These are phyloP conservation scores for Paramyrothecium roridum DNA, from an alignment of 2,329 filamentous ascomycete genomes.

Conservation along the genomic window DNA sequence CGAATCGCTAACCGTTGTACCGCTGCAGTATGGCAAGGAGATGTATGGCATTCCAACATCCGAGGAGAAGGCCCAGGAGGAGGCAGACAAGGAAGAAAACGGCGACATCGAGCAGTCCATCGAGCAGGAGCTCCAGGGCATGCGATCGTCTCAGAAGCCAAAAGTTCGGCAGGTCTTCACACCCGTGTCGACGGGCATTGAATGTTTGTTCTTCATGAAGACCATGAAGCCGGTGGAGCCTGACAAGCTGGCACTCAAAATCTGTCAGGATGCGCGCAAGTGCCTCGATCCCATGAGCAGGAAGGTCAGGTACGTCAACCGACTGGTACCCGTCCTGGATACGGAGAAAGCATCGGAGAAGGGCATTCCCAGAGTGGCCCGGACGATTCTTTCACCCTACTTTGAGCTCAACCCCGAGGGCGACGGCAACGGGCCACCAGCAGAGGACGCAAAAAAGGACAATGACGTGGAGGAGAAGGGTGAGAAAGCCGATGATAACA, in stretches of 20 bases:
- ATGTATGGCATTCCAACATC: conserved; percentile 49
- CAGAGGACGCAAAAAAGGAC: conserved; percentile 6
- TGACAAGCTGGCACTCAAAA: conserved; percentile 47
- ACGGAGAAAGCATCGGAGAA: conserved; percentile 65
- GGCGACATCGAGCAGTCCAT: conserved; percentile 74
- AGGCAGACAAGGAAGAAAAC: conserved; percentile 37
- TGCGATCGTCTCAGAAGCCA: conserved; percentile 44
- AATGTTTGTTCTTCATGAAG: conserved; percentile 62
- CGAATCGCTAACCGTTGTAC: conserved; percentile 4
- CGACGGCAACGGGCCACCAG: conserved; percentile 10
- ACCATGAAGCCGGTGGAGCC: conserved; percentile 54
- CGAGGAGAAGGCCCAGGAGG: conserved; percentile 23
- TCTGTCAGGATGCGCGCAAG: conserved; percentile 51
- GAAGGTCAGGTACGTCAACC: conserved; percentile 57
- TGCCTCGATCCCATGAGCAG: conserved; percentile 38
- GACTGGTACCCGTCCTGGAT: conserved; percentile 48
- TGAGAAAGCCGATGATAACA: conserved; percentile 1
- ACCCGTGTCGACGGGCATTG: conserved; percentile 52
- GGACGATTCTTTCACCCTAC: conserved; percentile 57
- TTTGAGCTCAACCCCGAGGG: conserved; percentile 47
- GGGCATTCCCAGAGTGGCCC: conserved; percentile 63
- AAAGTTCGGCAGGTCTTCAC: conserved; percentile 47
- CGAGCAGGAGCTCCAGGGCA: conserved; percentile 63
- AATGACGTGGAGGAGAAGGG: conserved; percentile 2
- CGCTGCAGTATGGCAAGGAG: conserved; percentile 59